Percentiles rank a stretch among this genome's conserved stretches.
These are phyloP conservation scores for Testicularia cyperi DNA, from an alignment of 1,284 basidiomycete species.

Conservation along the genomic window DNA sequence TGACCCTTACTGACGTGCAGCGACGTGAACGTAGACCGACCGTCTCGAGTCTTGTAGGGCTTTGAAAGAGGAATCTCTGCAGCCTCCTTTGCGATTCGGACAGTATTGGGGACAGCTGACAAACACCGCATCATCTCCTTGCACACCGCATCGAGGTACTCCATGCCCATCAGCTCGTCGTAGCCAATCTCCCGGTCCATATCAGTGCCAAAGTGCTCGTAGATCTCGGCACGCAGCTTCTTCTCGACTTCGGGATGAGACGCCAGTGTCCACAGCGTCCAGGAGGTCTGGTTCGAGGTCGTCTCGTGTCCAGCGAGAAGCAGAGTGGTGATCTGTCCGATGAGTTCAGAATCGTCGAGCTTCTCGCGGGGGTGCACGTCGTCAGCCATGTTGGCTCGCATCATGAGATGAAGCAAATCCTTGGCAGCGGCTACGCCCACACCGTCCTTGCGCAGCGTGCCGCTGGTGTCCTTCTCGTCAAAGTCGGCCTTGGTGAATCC, in stretches of 20 bases:
- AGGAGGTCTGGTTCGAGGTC: slow-evolving; percentile 48
- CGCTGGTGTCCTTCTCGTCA: slow-evolving; percentile 29
- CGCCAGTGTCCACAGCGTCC: slow-evolving; percentile 48
- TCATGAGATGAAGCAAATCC: slow-evolving; percentile 52
- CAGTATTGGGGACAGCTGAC: slow-evolving; percentile 42
- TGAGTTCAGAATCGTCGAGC: slow-evolving; percentile 47
- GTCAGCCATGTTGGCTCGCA: slow-evolving; percentile 52
- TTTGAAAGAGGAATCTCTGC: slow-evolving; percentile 46
- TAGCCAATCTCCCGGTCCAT: slow-evolving; percentile 36
- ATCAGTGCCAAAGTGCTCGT: slow-evolving; percentile 21
- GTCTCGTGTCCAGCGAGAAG: slow-evolving; percentile 58
- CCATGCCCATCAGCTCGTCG: slow-evolving; percentile 45
- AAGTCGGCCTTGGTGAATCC: slow-evolving; percentile 40
- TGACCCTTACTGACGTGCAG: slow-evolving; percentile 39
- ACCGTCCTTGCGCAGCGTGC: not conserved
- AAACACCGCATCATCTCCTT: slow-evolving; percentile 47
- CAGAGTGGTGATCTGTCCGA: slow-evolving; percentile 52
- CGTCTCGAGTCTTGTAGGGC: slow-evolving; percentile 34
- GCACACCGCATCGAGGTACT: slow-evolving; percentile 46
- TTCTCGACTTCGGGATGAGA: slow-evolving; percentile 28
- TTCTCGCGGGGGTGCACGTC: slow-evolving; percentile 37
- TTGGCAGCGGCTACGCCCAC: slow-evolving; percentile 16
- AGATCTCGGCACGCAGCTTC: slow-evolving; percentile 47
- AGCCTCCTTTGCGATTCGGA: slow-evolving; percentile 24
- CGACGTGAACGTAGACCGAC: slow-evolving; percentile 29